Base-by-base conservation (phyloP, 1,284 basidiomycete species). In the Cutaneotrichosporon sp. region DNA sequence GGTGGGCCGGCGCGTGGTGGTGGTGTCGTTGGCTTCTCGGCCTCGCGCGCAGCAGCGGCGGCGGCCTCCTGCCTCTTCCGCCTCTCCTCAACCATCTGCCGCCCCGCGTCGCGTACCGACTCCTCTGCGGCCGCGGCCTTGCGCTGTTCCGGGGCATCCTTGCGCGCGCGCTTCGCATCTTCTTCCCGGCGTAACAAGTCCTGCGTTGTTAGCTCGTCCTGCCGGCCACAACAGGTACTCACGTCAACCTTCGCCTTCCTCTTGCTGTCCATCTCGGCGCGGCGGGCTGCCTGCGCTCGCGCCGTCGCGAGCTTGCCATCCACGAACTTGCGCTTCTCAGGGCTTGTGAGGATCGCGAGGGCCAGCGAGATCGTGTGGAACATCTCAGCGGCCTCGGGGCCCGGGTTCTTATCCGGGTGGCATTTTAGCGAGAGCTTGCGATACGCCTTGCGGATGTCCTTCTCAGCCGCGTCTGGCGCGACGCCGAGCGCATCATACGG, bases 311-410 rank as follows among this genome's bases (percentile, higher is more conserved):
- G 80, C 72, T 89, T 89, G 1, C 88, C 89, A 72, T 94, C 91
- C 43, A 95, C 81, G 4, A 88, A 90, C n/a, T 90, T 84, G 24
- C 92, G 87, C 55, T 90, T 87, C 8, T 89, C 81, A 0, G 90
- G 90, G 70, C 95, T 91, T 61, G 91, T 86, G 3, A 97, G 83
- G 20, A 94, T 84, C 68, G 92, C 90, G 67, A 92, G 90, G 0
- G 93, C 89, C 60, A 90, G 84, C 56, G 89, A 92, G 58, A 97
- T 86, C 64, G 89, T 87, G 75, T 95, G 91, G 75, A 97, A 97
- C 74, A 91, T 90, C 58, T 86, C 84, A 3, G 90, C 90, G 84
- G 78, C 71, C 45, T 71, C 71, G 3, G 67, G 63, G 3, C 60
- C 45, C 7, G 69, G 63, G 46, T 70, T 67, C 67, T 89, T 86